phyloP scores from a whole-genome alignment of 306 rosid species.

The barrel medic (Medicago truncatula) region DNA sequence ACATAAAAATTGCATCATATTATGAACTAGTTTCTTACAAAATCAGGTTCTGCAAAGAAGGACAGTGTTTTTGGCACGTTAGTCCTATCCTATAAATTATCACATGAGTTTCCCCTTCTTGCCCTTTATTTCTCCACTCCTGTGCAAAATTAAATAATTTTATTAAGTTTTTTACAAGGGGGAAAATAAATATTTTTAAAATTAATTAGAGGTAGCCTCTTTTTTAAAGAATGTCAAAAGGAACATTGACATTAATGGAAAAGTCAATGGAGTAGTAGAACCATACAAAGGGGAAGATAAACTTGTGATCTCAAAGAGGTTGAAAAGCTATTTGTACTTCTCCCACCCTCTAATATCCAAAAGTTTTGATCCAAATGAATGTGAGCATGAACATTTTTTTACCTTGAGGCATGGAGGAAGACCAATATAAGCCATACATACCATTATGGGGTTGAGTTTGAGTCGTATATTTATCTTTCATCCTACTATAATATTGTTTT shows the following conservation, averaged over 20 bases:
- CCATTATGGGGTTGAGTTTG: conserved; percentile 78
- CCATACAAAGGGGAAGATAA: conserved; percentile 86
- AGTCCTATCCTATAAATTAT: too few species aligned
- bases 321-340: conserved; percentile 91
- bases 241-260: conserved; percentile 80
- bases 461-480: conserved; percentile 46
- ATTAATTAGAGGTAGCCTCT: too few species aligned
- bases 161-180: too few species aligned
- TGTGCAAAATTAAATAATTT: too few species aligned
- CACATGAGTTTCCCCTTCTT: too few species aligned
- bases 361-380: conserved; percentile 70
- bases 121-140: too few species aligned
- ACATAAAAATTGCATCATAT: too few species aligned
- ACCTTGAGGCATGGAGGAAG: conserved; percentile 93
- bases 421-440: conserved; percentile 90
- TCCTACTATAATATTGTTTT: conserved; percentile 3
- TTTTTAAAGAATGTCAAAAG: too few species aligned
- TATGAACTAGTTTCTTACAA: too few species aligned
- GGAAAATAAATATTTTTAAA: too few species aligned
- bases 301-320: conserved; percentile 83
- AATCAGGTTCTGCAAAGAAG: too few species aligned
- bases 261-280: conserved; percentile 97
- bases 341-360: conserved; percentile 79
- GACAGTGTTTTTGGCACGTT: too few species aligned
- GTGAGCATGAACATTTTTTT: conserved; percentile 97